Percentiles rank a stretch among this genome's conserved stretches.
These are phyloP conservation scores for Cylindrotheca closterium DNA, from an alignment of 108 stramenopile genomes.

Conservation along the genomic window DNA sequence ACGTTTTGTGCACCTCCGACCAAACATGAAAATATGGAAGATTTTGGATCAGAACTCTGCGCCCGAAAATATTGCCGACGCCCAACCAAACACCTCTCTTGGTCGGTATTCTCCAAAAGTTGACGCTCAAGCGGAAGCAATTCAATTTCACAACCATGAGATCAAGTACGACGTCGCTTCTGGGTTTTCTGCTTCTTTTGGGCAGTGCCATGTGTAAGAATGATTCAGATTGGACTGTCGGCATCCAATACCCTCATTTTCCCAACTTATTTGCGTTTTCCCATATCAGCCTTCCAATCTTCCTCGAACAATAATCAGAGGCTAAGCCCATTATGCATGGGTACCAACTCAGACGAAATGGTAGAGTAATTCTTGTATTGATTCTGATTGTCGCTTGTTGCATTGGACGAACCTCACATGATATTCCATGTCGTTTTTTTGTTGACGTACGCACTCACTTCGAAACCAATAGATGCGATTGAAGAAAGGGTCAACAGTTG, in stretches of 20 bases:
- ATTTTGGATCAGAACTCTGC: too few species aligned
- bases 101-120: too few species aligned
- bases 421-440: slow-evolving; percentile 5
- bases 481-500: slow-evolving; percentile 74
- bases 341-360: slow-evolving; percentile 27
- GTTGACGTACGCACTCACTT: not conserved
- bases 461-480: slow-evolving; percentile 32
- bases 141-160: not conserved
- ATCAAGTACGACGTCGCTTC: not conserved
- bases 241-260: not conserved
- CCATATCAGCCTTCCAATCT: not conserved
- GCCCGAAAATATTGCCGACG: too few species aligned
- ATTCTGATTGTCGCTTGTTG: not conserved
- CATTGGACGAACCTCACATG: not conserved
- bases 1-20: too few species aligned
- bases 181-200: not conserved
- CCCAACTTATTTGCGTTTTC: not conserved
- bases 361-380: not conserved
- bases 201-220: not conserved
- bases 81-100: too few species aligned
- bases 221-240: not conserved
- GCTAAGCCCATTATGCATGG: slow-evolving; percentile 5
- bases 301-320: not conserved
- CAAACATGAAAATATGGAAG: too few species aligned
- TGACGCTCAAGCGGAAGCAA: too few species aligned